phyloP scores from a whole-genome alignment of 441 rosid species.

The Viola pubescens region DNA sequence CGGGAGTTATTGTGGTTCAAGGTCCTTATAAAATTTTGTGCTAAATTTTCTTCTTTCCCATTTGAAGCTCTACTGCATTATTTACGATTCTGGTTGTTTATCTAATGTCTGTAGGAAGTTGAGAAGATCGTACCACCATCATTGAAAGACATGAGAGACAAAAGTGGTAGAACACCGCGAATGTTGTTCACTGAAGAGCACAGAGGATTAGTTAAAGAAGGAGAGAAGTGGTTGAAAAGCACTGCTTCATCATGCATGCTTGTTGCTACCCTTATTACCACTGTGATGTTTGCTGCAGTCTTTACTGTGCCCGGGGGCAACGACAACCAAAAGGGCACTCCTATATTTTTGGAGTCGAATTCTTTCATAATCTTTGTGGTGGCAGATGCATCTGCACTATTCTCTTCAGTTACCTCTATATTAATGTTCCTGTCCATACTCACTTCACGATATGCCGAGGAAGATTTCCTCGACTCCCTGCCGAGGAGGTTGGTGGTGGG shows the following conservation, averaged over 20 bases:
- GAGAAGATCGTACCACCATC: slow-evolving; percentile 33
- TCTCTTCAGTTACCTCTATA: slow-evolving; percentile 35
- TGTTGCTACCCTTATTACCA: slow-evolving; percentile 33
- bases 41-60: background rate
- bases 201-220: slow-evolving; percentile 24
- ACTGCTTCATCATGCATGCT: slow-evolving; percentile 21
- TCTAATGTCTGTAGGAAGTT: slow-evolving; percentile 26
- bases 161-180: slow-evolving; percentile 23
- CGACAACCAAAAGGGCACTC: slow-evolving; percentile 22
- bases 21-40: slow-evolving; percentile 9
- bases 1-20: slow-evolving; percentile 50
- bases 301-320: slow-evolving; percentile 44
- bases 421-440: slow-evolving; percentile 41
- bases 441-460: slow-evolving; percentile 40
- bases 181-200: slow-evolving; percentile 30
- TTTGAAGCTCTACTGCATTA: background rate
- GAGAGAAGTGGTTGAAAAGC: slow-evolving; percentile 45
- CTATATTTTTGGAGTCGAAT: slow-evolving; percentile 18
- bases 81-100: background rate
- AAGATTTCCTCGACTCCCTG: slow-evolving; percentile 35
- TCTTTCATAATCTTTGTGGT: slow-evolving; percentile 29
- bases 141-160: slow-evolving; percentile 24
- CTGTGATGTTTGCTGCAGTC: slow-evolving; percentile 22
- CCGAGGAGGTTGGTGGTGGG: slow-evolving; percentile 39
- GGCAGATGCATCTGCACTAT: slow-evolving; percentile 37